Evolutionary conservation across 2,329 filamentous ascomycete species (phyloP), one percentile per base, ranked within the genome.

Genomic region (Pseudocercospora cruenta): DNA sequence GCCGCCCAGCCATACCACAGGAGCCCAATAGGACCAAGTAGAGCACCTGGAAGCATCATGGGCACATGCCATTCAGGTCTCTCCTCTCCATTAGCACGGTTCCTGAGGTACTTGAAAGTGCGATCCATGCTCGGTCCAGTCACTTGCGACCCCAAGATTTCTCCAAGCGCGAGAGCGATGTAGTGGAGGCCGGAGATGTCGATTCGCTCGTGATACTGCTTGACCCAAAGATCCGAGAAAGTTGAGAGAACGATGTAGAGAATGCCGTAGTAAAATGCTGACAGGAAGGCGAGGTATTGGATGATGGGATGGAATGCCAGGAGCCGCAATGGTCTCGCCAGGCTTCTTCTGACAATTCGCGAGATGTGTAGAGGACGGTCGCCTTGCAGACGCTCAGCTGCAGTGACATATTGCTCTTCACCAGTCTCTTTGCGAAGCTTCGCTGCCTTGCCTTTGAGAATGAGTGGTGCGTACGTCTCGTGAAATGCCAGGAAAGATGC

Each of bases 321-420:
- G 9, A 73, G 60, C 5, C 65, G 63, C 2, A 73, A 26, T 9
- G 71, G 69, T 0, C 86, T 80, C 1, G 80, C 76, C 21, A 87
- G 72, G 16, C 80, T 79, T 58, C n/a, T 33, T 5, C 24, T 43
- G 1, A 74, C 79, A 78, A 5, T 78, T 1, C 36, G 22, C 14
- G 53, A 16, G 12, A 63, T 31, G 14, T 24, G 31, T 5, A 22
- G 31, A 4, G 65, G 65, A 10, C 33, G 45, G 5, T 62, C 60
- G 12, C 45, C 60, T 54, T 68, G 58, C 2, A 63, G 60, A 21
- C 63, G 45, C 49, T 68, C 68, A n/a, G 55, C 57, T 1, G 62
- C 91, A 0, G 92, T 94, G 54, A 92, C 21, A 55, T 79, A 80
- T 9, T 74, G 69, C 1, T 71, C 9, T 62, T 82, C 77, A 26